Conservation (phyloP, 164 flowering plant species). For the Buxus sempervirens region DNA sequence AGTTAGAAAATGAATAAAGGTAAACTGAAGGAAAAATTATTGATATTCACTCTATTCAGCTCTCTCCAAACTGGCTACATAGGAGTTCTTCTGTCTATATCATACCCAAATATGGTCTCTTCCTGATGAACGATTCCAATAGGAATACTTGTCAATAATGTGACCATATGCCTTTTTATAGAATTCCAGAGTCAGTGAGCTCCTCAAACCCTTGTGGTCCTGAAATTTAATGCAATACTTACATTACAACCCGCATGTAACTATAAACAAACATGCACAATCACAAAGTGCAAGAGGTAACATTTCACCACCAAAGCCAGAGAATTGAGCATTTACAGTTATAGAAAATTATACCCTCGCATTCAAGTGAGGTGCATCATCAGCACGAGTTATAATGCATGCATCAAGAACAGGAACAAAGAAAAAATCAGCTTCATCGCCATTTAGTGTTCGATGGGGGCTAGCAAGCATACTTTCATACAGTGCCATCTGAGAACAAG, state of each 20-base stretch:
- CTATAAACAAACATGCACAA: background rate
- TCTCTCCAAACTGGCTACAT: background rate
- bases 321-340: background rate
- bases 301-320: no score
- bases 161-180: constrained; percentile 82
- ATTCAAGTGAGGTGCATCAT: constrained; percentile 90
- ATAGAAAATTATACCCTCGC: constrained; percentile 48
- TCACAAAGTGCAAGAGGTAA: no score
- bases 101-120: constrained; percentile 98
- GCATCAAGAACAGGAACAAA: constrained; percentile 98
- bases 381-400: constrained; percentile 90
- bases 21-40: background rate
- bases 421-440: constrained; percentile 94
- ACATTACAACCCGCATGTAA: background rate
- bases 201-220: constrained; percentile 79
- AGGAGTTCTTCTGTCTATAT: constrained; percentile 6
- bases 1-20: constrained; percentile 12
- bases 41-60: constrained; percentile 1
- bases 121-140: constrained; percentile 89
- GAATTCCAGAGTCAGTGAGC: constrained; percentile 71
- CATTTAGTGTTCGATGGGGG: constrained; percentile 75
- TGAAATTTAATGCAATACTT: constrained; percentile 24
- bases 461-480: constrained; percentile 89
- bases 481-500: constrained; percentile 68
- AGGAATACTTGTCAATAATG: constrained; percentile 64